These are phyloP conservation scores for Hygrophoropsis aurantiaca DNA, from an alignment of 768 basidiomycete genomes.

Conservation along the genomic window DNA sequence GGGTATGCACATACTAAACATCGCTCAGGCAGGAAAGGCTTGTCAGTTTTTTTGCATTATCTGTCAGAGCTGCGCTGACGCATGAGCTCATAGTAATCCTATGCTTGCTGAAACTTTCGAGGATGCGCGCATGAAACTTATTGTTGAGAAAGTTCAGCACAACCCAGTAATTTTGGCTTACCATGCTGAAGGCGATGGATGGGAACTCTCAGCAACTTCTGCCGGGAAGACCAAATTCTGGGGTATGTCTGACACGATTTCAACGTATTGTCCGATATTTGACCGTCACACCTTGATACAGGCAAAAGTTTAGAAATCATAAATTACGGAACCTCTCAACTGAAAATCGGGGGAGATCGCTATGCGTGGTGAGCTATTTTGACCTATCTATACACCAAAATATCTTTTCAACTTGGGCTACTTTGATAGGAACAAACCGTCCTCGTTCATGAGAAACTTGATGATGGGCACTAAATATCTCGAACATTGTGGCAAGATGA, in stretches of 20 bases:
- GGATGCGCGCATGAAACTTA: slow-evolving; percentile 74
- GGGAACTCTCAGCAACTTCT: slow-evolving; percentile 77
- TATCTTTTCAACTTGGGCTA: slow-evolving; percentile 4
- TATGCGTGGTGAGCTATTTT: slow-evolving; percentile 63
- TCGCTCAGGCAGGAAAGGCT: slow-evolving; percentile 83
- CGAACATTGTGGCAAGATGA: slow-evolving; percentile 81
- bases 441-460: slow-evolving; percentile 85
- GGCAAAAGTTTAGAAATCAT: slow-evolving; percentile 91
- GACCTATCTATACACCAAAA: neutral
- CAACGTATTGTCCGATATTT: slow-evolving; percentile 12
- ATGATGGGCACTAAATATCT: slow-evolving; percentile 91
- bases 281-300: slow-evolving; percentile 31
- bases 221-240: slow-evolving; percentile 87
- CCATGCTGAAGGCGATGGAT: slow-evolving; percentile 77
- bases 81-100: slow-evolving; percentile 60
- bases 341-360: slow-evolving; percentile 64
- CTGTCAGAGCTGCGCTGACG: neutral
- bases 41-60: slow-evolving; percentile 50
- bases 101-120: slow-evolving; percentile 90
- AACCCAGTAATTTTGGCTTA: slow-evolving; percentile 84
- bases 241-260: slow-evolving; percentile 52
- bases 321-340: slow-evolving; percentile 68
- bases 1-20: slow-evolving; percentile 79
- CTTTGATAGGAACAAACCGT: slow-evolving; percentile 71
- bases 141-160: slow-evolving; percentile 87